Base-by-base conservation (phyloP, 129 eudicot species). In the Artemisia tridentata region DNA sequence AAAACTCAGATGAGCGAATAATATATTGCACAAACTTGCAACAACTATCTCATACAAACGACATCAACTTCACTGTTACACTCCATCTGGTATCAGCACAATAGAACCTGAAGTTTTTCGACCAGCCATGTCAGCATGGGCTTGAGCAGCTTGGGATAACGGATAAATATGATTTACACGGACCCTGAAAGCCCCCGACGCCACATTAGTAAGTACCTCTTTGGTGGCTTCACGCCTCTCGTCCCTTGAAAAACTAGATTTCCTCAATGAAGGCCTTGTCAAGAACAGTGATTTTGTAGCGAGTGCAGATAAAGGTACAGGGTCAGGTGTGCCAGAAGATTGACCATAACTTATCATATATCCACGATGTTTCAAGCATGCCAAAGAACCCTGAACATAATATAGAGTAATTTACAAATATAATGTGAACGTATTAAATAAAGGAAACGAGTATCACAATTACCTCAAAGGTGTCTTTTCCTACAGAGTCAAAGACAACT, bases 401-500 rank as follows among this genome's bases (percentile, higher is more conserved):
- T 48, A 59, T 38, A 31, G 41, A 34, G 41, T 34, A 34, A 0
- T 0, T 34, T 34, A 34, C 41, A 5, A 6, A 5, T 0, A 34
- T 34, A n/a, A n/a, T n/a, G n/a, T n/a, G n/a, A 34, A 34, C 7
- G 43, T 34, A 1, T 6, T 51, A 1, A 14, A 51, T 51, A 12
- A 51, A 16, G 8, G 56, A 51, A 3, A 46, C n/a, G n/a, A 58
- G 62, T 3, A 57, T 19, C 15, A 10, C 7, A 0, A 34, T 74
- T 72, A 90, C 91, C 89, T 87, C 74, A 72, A 90, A 90, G 54
- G 91, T 90, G 83, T 87, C 97, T 70, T 83, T 90, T 45, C 97
- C 97, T n/a, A 87, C 95, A 13, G 95, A 87, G 75, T 90, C 97
- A 21, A 85, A 90, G 67, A 90, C 97, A 55, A 83, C 97, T n/a